Conservation (phyloP, 106 monocot genomes). For the Acorus gramineus region DNA sequence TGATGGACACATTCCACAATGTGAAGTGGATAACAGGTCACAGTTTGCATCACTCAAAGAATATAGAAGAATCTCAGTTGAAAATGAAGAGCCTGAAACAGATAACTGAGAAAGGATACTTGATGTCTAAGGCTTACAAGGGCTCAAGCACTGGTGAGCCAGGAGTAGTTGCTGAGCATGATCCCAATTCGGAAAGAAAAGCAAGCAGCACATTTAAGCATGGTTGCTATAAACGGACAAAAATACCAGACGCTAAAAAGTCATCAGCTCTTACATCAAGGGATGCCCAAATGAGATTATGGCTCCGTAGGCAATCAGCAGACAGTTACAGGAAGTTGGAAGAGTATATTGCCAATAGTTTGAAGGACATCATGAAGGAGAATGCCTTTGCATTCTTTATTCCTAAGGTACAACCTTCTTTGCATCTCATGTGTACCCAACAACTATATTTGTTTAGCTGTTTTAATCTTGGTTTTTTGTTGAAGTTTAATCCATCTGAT, state of each 20-base stretch:
- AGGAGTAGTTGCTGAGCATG: conserved; percentile 14
- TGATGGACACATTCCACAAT: conserved; percentile 43
- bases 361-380: conserved; percentile 89
- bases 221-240: conserved; percentile 73
- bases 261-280: conserved; percentile 63
- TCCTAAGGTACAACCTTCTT: conserved; percentile 45
- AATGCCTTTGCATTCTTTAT: conserved; percentile 70
- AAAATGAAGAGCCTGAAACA: conserved; percentile 71
- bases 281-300: conserved; percentile 80
- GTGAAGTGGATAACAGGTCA: conserved; percentile 59
- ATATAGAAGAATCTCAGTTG: conserved; percentile 42
- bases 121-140: conserved; percentile 22
- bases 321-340: conserved; percentile 76
- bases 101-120: conserved; percentile 39
- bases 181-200: conserved; percentile 21
- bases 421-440: conserved; percentile 1
- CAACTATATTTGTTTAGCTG: neutral
- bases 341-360: conserved; percentile 50
- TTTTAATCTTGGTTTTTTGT: neutral
- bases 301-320: conserved; percentile 70
- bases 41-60: conserved; percentile 11
- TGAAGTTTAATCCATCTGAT: neutral
- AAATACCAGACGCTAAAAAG: conserved; percentile 63
- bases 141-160: conserved; percentile 18
- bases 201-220: conserved; percentile 49